Percentiles rank a stretch among this genome's conserved stretches.
Evolutionary conservation across 2,329 filamentous ascomycete genomes (phyloP).

Genomic region (Esteya vermicola): DNA sequence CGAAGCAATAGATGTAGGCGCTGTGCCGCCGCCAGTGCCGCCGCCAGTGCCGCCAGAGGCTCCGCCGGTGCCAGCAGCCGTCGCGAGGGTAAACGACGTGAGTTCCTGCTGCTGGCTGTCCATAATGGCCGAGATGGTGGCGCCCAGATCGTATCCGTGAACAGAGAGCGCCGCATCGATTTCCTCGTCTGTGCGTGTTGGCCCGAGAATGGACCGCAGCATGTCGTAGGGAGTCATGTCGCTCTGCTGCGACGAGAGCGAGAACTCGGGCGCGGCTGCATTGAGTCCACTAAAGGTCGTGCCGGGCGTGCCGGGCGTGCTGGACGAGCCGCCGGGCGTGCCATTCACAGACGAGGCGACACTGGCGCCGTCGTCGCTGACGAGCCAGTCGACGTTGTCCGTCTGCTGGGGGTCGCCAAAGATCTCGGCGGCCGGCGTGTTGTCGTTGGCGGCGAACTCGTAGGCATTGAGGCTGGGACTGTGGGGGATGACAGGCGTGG

Average conservation of each 20-base stretch:
- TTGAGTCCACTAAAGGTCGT: constrained; percentile 56
- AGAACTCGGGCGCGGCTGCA: constrained; percentile 68
- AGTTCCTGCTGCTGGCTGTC: constrained; percentile 40
- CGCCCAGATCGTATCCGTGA: constrained; percentile 86
- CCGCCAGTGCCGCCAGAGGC: neutral
- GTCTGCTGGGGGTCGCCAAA: constrained; percentile 78
- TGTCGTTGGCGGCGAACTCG: constrained; percentile 77
- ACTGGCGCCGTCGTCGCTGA: constrained; percentile 74
- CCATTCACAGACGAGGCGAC: constrained; percentile 62
- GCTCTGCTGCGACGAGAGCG: constrained; percentile 45
- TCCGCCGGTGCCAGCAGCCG: constrained; percentile 16
- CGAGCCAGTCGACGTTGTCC: constrained; percentile 94
- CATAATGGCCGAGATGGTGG: constrained; percentile 82
- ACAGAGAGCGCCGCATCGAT: constrained; percentile 80
- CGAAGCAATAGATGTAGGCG: constrained; percentile 11
- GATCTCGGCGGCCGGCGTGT: constrained; percentile 66
- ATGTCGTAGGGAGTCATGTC: constrained; percentile 99
- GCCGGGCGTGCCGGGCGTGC: too few relatives aligned
- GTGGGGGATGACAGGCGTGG: constrained; percentile 81
- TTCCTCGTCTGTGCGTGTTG: constrained; percentile 81
- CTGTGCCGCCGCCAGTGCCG: neutral
- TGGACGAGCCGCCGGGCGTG: too few relatives aligned
- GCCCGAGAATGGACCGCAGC: constrained; percentile 83
- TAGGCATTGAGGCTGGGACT: constrained; percentile 91
- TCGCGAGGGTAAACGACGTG: constrained; percentile 12